A percentile compares a stretch with the other conserved stretches of the same genome.
phyloP scores from a whole-genome alignment of 2,329 filamentous ascomycete genomes.

The Zarea fungicola region DNA sequence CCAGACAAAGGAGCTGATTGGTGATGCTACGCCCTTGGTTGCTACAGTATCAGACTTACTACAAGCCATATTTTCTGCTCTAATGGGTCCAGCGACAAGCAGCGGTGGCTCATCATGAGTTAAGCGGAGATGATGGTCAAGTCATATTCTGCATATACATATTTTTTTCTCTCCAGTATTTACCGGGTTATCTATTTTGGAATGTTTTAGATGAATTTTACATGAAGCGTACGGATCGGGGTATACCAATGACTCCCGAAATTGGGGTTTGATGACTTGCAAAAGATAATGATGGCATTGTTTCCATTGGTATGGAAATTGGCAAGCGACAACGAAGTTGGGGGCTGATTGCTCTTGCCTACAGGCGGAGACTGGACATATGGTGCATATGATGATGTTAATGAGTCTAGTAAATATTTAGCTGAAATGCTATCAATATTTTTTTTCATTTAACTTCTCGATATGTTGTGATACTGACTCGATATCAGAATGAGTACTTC shows the following conservation, averaged over 20 bases:
- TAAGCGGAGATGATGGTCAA: neutral
- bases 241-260: neutral
- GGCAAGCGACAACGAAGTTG: slow-evolving; percentile 1
- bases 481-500: too few species aligned
- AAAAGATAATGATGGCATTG: slow-evolving; percentile 10
- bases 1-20: slow-evolving; percentile 38
- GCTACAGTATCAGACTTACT: slow-evolving; percentile 9
- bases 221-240: slow-evolving; percentile 4
- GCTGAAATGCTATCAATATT: slow-evolving; percentile 10
- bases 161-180: slow-evolving; percentile 7
- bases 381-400: slow-evolving; percentile 11
- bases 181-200: neutral
- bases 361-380: neutral
- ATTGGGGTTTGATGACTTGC: slow-evolving; percentile 6
- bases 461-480: too few species aligned
- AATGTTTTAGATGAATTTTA: slow-evolving; percentile 1
- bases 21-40: slow-evolving; percentile 31
- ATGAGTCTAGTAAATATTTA: slow-evolving; percentile 11
- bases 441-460: neutral
- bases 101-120: neutral
- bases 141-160: slow-evolving; percentile 1
- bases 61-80: slow-evolving; percentile 7
- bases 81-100: neutral
- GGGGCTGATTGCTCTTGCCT: slow-evolving; percentile 1
- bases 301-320: neutral